A percentile compares a stretch with the other conserved stretches of the same genome.
These are phyloP conservation scores for Cryomyces minteri DNA, from an alignment of 495 filamentous ascomycete species.

Conservation along the genomic window DNA sequence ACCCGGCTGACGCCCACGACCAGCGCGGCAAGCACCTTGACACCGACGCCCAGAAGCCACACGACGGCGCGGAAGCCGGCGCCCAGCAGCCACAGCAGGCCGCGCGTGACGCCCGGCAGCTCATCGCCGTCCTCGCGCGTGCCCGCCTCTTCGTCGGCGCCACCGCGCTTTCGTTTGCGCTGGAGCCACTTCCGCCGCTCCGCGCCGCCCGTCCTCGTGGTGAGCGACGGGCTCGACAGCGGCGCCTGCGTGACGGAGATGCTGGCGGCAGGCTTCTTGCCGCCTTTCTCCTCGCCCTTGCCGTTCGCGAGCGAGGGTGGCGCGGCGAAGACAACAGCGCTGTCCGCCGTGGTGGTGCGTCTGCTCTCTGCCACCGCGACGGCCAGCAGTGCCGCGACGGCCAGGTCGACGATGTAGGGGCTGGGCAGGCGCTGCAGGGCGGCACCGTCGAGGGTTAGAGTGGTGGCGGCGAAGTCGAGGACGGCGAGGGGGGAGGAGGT, in stretches of 20 bases:
- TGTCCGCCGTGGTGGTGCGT: background rate
- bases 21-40: constrained; percentile 12
- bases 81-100: constrained; percentile 9
- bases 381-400: constrained; percentile 45
- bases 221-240: too few relatives aligned
- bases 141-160: background rate
- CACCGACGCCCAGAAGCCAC: constrained; percentile 8
- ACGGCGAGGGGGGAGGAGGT: constrained; percentile 23
- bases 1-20: too few relatives aligned
- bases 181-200: too few relatives aligned
- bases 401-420: constrained; percentile 60
- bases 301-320: constrained; percentile 7
- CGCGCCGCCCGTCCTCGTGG: too few relatives aligned
- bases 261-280: background rate
- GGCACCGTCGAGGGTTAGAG: constrained; percentile 27
- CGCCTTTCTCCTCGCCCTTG: constrained; percentile 1
- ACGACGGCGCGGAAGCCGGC: constrained; percentile 12
- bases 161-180: background rate
- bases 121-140: constrained; percentile 3
- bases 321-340: constrained; percentile 6
- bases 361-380: constrained; percentile 31
- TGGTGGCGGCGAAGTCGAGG: constrained; percentile 29
- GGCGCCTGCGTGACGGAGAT: background rate
- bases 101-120: constrained; percentile 10
- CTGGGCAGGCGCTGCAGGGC: constrained; percentile 29